A percentile compares a stretch with the other conserved stretches of the same genome.
Evolutionary conservation across 805 yeast species (phyloP).

Genomic region (Candida yuanshanica): DNA sequence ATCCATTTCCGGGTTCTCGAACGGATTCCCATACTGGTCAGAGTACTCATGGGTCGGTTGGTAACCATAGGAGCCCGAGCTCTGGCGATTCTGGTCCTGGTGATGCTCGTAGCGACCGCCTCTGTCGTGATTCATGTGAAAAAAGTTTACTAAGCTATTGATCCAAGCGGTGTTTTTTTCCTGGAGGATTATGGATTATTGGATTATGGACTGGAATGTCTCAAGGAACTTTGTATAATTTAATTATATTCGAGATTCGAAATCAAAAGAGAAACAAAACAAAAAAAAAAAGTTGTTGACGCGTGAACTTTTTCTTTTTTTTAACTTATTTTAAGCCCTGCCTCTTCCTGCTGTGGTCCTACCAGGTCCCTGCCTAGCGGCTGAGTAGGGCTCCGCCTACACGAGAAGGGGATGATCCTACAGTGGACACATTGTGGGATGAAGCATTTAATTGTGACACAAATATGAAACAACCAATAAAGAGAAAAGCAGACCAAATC

Average conservation of each 20-base stretch:
- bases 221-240: too few species aligned
- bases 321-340: too few species aligned
- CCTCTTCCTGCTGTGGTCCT: neutral
- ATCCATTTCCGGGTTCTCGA: slow-evolving; percentile 5
- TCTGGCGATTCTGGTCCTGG: slow-evolving; percentile 3
- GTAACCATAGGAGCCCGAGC: slow-evolving; percentile 5
- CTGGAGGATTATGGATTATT: too few species aligned
- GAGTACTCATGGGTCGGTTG: slow-evolving; percentile 2
- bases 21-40: slow-evolving; percentile 10
- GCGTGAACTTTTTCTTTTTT: too few species aligned
- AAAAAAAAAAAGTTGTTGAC: too few species aligned
- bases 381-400: neutral
- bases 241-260: too few species aligned
- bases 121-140: slow-evolving; percentile 11
- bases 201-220: too few species aligned
- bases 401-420: neutral
- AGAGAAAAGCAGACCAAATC: neutral
- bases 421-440: too few species aligned
- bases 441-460: neutral
- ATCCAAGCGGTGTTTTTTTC: too few species aligned
- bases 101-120: slow-evolving; percentile 1
- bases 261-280: too few species aligned
- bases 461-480: neutral
- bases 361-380: neutral
- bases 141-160: too few species aligned